These are phyloP conservation scores for Scheffersomyces lignosus DNA, from an alignment of 805 yeast species.

Conservation along the genomic window DNA sequence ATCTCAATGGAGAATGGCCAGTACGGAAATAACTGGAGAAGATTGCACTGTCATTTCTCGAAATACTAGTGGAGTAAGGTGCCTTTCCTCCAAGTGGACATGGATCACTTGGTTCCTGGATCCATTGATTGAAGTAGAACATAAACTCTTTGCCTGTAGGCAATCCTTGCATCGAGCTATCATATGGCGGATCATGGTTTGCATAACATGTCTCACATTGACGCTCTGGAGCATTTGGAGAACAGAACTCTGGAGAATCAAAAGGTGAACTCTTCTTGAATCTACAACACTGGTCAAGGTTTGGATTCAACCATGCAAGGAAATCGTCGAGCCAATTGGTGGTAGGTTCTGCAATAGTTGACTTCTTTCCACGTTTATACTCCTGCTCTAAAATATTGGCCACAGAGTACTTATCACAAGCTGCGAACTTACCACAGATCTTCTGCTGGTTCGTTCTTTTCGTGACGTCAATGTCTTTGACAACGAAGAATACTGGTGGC, in stretches of 20 bases:
- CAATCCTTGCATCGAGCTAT: slow-evolving; percentile 74
- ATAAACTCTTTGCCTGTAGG: slow-evolving; percentile 74
- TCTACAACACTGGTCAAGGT: slow-evolving; percentile 82
- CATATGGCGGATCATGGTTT: slow-evolving; percentile 61
- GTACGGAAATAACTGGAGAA: slow-evolving; percentile 72
- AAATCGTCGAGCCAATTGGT: slow-evolving; percentile 95
- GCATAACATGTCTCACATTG: slow-evolving; percentile 74
- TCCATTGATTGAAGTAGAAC: slow-evolving; percentile 77
- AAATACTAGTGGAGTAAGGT: slow-evolving; percentile 69
- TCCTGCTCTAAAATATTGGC: slow-evolving; percentile 86
- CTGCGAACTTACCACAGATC: slow-evolving; percentile 84
- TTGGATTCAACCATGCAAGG: slow-evolving; percentile 83
- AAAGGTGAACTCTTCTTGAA: slow-evolving; percentile 50
- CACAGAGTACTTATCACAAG: slow-evolving; percentile 77
- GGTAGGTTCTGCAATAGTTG: slow-evolving; percentile 77
- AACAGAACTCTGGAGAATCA: slow-evolving; percentile 51
- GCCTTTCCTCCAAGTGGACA: slow-evolving; percentile 97
- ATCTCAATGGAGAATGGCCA: slow-evolving; percentile 73
- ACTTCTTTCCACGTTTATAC: slow-evolving; percentile 58
- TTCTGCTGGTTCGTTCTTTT: slow-evolving; percentile 61
- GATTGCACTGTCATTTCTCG: slow-evolving; percentile 42
- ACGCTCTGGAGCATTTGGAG: slow-evolving; percentile 65
- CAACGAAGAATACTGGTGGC: slow-evolving; percentile 87
- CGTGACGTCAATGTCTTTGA: slow-evolving; percentile 67
- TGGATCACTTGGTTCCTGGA: slow-evolving; percentile 77